These are phyloP conservation scores for Stromatinia cepivora DNA, from an alignment of 2,329 filamentous ascomycete genomes.

Conservation along the genomic window DNA sequence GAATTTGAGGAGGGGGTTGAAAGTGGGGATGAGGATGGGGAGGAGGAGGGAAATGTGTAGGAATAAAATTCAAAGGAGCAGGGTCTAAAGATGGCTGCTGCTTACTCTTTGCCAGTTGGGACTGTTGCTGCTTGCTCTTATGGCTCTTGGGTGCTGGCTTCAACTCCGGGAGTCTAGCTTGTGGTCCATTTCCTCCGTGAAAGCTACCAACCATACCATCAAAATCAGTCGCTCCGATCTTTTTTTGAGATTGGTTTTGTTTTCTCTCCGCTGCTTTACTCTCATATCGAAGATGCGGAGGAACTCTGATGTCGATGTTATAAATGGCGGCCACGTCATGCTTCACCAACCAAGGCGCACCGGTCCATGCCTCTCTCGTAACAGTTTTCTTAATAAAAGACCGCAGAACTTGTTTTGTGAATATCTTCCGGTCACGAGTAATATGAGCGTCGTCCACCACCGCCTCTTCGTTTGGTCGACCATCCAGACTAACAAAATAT, in stretches of 20 bases:
- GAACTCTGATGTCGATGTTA: constrained; percentile 84
- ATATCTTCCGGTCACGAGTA: constrained; percentile 82
- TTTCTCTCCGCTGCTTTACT: constrained; percentile 77
- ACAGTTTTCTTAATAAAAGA: constrained; percentile 95
- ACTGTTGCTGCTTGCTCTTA: constrained; percentile 58
- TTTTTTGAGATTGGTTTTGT: constrained; percentile 66
- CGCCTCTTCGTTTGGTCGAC: constrained; percentile 68
- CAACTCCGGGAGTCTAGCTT: constrained; percentile 66
- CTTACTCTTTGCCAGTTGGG: constrained; percentile 44
- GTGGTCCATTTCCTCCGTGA: constrained; percentile 44
- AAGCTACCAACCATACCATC: constrained; percentile 42
- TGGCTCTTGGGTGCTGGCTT: constrained; percentile 72
- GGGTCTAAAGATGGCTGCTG: constrained; percentile 42
- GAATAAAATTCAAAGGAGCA: constrained; percentile 32
- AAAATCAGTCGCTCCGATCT: constrained; percentile 36
- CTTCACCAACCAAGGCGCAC: constrained; percentile 96
- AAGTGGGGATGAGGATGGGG: constrained; percentile 29
- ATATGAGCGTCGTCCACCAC: constrained; percentile 81
- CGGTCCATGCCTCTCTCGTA: constrained; percentile 87
- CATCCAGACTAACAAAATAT: constrained; percentile 76
- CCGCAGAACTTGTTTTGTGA: constrained; percentile 90
- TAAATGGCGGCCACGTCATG: constrained; percentile 79
- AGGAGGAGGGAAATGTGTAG: constrained; percentile 27
- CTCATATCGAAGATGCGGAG: constrained; percentile 78
- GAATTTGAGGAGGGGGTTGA: constrained; percentile 27